A percentile compares a stretch with the other conserved stretches of the same genome.
phyloP scores from a whole-genome alignment of 1,139 yeast species.

The Hemisphaericaspora lyxosophila region DNA sequence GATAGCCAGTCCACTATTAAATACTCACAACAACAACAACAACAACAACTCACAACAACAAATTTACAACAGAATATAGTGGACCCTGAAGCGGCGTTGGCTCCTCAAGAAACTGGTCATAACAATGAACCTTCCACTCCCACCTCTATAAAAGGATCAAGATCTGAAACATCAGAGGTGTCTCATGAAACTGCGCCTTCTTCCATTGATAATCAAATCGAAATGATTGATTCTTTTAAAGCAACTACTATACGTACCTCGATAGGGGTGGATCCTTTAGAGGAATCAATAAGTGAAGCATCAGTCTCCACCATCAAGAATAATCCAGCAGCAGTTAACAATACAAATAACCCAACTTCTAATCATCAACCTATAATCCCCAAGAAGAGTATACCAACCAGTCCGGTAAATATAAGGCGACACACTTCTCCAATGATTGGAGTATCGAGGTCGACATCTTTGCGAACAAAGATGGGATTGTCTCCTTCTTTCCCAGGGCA shows the following conservation, averaged over 20 bases:
- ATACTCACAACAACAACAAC: neutral
- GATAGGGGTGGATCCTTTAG: conserved; percentile 10
- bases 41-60: neutral
- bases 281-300: conserved; percentile 2
- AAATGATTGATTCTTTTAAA: conserved; percentile 2
- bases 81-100: neutral
- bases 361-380: neutral
- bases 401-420: conserved; percentile 16
- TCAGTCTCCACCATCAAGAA: conserved; percentile 9
- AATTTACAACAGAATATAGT: neutral
- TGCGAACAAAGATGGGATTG: conserved; percentile 2
- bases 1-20: neutral
- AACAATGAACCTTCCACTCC: conserved; percentile 32
- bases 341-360: neutral
- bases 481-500: neutral
- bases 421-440: conserved; percentile 23
- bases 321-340: neutral
- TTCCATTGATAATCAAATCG: conserved; percentile 21
- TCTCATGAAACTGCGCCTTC: conserved; percentile 39
- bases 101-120: neutral
- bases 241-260: conserved; percentile 7
- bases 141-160: conserved; percentile 27
- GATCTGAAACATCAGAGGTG: conserved; percentile 16
- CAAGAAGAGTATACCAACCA: neutral
- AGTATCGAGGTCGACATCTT: conserved; percentile 2